These are phyloP conservation scores for Quercus tomentella DNA, from an alignment of 331 rosid genomes.

Conservation along the genomic window DNA sequence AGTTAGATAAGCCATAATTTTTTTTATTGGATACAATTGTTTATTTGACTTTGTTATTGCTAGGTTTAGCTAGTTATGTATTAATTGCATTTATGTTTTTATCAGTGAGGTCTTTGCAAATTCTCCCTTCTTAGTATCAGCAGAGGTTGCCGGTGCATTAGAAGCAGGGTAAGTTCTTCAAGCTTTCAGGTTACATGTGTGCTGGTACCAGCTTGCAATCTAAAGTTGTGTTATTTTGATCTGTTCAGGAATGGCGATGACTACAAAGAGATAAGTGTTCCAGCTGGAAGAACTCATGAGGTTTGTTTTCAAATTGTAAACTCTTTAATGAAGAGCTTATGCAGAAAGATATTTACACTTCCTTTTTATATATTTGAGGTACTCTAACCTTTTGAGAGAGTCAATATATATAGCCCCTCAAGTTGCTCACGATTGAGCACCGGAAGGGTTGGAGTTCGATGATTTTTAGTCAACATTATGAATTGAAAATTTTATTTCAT, in stretches of 20 bases:
- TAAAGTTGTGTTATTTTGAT: background rate
- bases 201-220: background rate
- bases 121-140: slow-evolving; percentile 91
- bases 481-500: background rate
- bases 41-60: background rate
- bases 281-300: slow-evolving; percentile 87
- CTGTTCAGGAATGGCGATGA: slow-evolving; percentile 62
- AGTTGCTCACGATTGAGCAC: background rate
- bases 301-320: slow-evolving; percentile 29
- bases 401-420: background rate
- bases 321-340: background rate
- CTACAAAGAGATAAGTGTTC: slow-evolving; percentile 67
- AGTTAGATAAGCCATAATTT: background rate
- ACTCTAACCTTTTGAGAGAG: background rate
- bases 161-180: slow-evolving; percentile 49
- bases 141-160: slow-evolving; percentile 75
- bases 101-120: slow-evolving; percentile 82
- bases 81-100: slow-evolving; percentile 11
- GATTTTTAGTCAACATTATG: background rate
- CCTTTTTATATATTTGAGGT: background rate
- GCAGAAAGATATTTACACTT: background rate
- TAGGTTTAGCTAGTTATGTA: background rate
- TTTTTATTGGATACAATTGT: background rate
- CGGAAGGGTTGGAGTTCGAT: background rate
- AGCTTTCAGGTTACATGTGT: slow-evolving; percentile 5